phyloP scores from a whole-genome alignment of 305 asterid species.

The Solanum hybrid region DNA sequence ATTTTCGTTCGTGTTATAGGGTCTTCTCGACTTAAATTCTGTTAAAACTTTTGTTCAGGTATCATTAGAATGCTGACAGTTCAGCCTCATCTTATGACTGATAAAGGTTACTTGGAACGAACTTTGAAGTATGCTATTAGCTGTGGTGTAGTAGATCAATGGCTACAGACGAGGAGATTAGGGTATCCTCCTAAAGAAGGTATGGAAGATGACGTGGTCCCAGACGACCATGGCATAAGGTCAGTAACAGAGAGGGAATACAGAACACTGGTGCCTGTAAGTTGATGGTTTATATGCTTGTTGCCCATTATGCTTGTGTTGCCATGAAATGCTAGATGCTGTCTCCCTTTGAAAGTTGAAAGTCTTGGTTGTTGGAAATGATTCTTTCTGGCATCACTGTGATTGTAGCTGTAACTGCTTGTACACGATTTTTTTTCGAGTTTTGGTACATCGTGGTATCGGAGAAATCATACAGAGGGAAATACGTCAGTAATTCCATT shows the following conservation, averaged over 20 bases:
- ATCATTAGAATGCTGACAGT: conserved; percentile 62
- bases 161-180: conserved; percentile 55
- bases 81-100: conserved; percentile 66
- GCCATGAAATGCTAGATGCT: background rate
- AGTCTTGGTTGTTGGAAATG: background rate
- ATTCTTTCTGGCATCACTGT: background rate
- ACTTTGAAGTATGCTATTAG: conserved; percentile 66
- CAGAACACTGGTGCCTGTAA: conserved; percentile 52
- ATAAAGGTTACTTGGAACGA: conserved; percentile 59
- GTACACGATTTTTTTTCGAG: background rate
- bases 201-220: conserved; percentile 46
- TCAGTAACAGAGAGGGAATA: conserved; percentile 74
- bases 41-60: conserved; percentile 31
- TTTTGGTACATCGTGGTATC: background rate
- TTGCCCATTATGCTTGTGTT: background rate
- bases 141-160: conserved; percentile 82
- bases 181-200: conserved; percentile 93
- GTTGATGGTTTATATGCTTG: conserved; percentile 14
- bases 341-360: background rate
- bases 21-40: background rate
- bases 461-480: background rate
- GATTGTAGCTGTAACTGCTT: background rate
- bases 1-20: background rate
- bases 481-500: background rate
- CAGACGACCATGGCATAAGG: conserved; percentile 65